Base-by-base conservation (phyloP, 495 filamentous ascomycete species). In the Neurospora pannonica region DNA sequence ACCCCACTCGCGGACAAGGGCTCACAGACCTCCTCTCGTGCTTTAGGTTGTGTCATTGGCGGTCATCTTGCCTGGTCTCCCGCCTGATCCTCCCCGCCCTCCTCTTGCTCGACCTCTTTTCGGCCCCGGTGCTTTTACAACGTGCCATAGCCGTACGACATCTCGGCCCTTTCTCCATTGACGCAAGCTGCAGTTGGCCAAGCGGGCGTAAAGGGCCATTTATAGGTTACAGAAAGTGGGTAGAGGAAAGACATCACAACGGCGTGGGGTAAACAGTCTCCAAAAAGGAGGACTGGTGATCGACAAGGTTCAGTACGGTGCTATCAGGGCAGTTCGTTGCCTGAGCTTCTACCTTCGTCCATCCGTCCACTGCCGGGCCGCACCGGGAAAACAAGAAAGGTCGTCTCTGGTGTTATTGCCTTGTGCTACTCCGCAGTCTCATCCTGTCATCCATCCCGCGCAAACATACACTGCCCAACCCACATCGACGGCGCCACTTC, bases 401-500 rank as follows among this genome's bases (percentile, higher is more conserved):
- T 76, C 69, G 75, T 75, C 28, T 74, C 77, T 80, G 78, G 69
- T 71, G 73, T 73, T 71, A n/a, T 74, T 71, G 72, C 74, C 37
- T 21, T 31, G 71, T 72, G 34, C 71, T 38, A 42, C 71, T 43
- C 24, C 38, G 38, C 36, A 40, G 74, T 62, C 71, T 70, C 46
- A 75, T 74, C 74, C 71, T 67, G 60, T 73, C 74, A 54, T 72
- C 71, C 75, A 75, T 71, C 54, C 54, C 28, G 24, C 28, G 42
- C 28, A 67, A 67, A 34, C 54, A 67, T 34, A n/a, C 78, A 77
- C 79, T 76, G 77, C 79, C 67, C 79, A 81, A 77, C 71, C 21
- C 74, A 39, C 46, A 38, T 39, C 69, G 37, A 74, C 76, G 21
- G 73, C 36, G 34, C 39, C 43, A 37, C 74, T 37, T 71, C 34